Evolutionary conservation across 495 filamentous ascomycete species (phyloP).

Genomic region (Parathielavia hyrcaniae): DNA sequence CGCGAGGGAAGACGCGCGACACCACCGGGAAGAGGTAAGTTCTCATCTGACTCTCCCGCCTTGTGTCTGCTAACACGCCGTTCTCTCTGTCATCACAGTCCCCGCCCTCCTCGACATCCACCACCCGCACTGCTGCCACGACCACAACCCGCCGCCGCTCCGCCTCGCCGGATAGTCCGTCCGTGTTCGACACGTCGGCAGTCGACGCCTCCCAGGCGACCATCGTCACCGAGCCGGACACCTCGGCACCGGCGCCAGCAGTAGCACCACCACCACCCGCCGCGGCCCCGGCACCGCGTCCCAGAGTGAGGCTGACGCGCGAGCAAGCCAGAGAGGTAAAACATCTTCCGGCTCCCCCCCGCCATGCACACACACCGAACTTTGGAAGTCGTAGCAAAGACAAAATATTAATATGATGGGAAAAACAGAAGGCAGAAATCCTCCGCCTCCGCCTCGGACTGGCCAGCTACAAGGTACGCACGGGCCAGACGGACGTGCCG

Average conservation of each 20-base stretch:
- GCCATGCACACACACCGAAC: too few species aligned
- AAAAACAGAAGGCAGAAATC: constrained; percentile 43
- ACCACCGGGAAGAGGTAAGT: background rate
- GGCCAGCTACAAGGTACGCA: constrained; percentile 50
- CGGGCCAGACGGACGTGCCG: constrained; percentile 46
- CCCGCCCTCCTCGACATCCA: constrained; percentile 4
- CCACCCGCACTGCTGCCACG: background rate
- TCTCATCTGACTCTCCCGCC: too few species aligned
- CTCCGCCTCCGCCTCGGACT: constrained; percentile 47
- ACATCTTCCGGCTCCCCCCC: background rate
- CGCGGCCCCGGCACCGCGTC: constrained; percentile 4
- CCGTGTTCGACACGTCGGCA: constrained; percentile 36
- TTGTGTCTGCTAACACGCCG: background rate
- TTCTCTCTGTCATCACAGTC: background rate
- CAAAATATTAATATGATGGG: background rate
- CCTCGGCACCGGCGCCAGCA: constrained; percentile 13
- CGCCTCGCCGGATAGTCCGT: constrained; percentile 28
- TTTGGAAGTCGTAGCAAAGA: too few species aligned
- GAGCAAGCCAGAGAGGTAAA: constrained; percentile 41
- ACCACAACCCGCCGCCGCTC: constrained; percentile 15
- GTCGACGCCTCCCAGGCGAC: constrained; percentile 37
- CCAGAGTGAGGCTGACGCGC: constrained; percentile 29
- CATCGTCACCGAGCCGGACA: constrained; percentile 37
- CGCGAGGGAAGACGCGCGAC: background rate
- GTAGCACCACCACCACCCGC: background rate